These are phyloP conservation scores for Coemansia sp. DNA, from an alignment of 192 early-diverging fungal species.

Conservation along the genomic window DNA sequence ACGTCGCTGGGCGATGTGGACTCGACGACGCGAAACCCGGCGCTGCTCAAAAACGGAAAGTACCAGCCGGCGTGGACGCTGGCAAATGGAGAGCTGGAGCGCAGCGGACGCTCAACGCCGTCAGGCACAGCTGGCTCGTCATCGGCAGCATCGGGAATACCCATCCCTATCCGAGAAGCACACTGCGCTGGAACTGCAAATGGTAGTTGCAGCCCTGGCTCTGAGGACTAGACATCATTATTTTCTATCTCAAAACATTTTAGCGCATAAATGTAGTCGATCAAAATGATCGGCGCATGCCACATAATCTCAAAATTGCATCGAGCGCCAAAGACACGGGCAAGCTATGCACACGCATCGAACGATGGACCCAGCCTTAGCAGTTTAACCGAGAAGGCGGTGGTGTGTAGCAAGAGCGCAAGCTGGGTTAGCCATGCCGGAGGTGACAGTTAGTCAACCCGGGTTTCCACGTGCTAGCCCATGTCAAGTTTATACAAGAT, in stretches of 20 bases:
- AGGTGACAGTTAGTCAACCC: not conserved
- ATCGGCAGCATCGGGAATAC: slow-evolving; percentile 55
- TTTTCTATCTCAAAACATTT: not conserved
- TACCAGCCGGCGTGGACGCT: slow-evolving; percentile 41
- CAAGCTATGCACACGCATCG: not conserved
- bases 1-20: slow-evolving; percentile 88
- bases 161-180: slow-evolving; percentile 66
- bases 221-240: not conserved
- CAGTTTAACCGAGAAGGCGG: not conserved
- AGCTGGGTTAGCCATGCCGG: not conserved
- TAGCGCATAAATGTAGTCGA: not conserved
- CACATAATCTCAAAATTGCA: not conserved
- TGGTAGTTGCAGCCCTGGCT: not conserved
- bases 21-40: slow-evolving; percentile 87
- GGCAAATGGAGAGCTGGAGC: slow-evolving; percentile 41
- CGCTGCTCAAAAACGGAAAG: slow-evolving; percentile 60
- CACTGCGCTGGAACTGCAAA: slow-evolving; percentile 62
- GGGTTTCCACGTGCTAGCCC: not conserved
- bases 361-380: not conserved
- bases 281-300: not conserved
- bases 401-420: not conserved
- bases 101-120: slow-evolving; percentile 44
- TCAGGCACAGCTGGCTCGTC: slow-evolving; percentile 14
- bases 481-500: not conserved
- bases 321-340: not conserved